Conservation (phyloP, 2,329 filamentous ascomycete species). For the Sarocladium kiliense region DNA sequence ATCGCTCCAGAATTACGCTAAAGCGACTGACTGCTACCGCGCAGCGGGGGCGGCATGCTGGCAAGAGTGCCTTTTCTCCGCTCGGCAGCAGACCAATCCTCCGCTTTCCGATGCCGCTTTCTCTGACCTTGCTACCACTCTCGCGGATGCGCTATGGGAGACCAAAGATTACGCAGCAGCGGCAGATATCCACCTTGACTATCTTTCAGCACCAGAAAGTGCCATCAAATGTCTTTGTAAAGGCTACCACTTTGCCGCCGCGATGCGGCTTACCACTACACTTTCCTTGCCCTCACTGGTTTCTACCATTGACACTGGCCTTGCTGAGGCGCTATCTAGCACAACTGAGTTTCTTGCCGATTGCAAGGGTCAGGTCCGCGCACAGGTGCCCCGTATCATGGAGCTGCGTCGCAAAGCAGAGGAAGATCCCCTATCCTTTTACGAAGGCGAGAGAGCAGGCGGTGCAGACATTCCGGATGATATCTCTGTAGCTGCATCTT, state of each 20-base stretch:
- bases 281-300: conserved; percentile 51
- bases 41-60: conserved; percentile 71
- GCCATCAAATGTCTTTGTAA: conserved; percentile 79
- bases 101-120: conserved; percentile 58
- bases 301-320: conserved; percentile 67
- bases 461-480: conserved; percentile 80
- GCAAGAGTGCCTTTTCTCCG: conserved; percentile 83
- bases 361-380: conserved; percentile 77
- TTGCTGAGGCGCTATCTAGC: conserved; percentile 73
- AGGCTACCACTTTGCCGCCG: conserved; percentile 81
- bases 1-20: conserved; percentile 67
- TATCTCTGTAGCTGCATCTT: conserved; percentile 78
- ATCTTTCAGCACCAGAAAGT: conserved; percentile 65
- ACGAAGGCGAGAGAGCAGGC: conserved; percentile 66
- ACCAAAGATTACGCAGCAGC: conserved; percentile 79
- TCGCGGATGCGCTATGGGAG: conserved; percentile 77
- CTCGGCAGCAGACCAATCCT: conserved; percentile 57
- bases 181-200: conserved; percentile 74
- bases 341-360: conserved; percentile 91
- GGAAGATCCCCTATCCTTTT: conserved; percentile 83
- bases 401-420: conserved; percentile 78
- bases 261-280: conserved; percentile 69
- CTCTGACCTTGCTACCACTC: conserved; percentile 60
- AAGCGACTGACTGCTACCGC: conserved; percentile 79
- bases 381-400: conserved; percentile 78